Evolutionary conservation across 1,284 basidiomycete species (phyloP).

Genomic region (Apiotrichum laibachii): DNA sequence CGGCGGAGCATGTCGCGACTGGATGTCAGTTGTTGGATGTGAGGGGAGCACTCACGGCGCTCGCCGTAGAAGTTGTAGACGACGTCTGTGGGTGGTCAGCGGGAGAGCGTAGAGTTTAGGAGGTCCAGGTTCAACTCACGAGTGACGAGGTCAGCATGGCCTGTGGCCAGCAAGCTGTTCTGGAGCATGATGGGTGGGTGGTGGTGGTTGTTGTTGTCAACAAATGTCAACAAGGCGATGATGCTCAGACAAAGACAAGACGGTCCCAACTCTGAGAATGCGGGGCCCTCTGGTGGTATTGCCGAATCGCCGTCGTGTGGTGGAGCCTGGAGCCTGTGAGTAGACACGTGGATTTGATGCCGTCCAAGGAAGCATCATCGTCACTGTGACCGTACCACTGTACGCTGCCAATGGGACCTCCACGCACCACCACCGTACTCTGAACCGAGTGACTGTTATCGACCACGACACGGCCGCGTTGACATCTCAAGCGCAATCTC

Average conservation of each 20-base stretch:
- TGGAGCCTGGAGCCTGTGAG: background rate
- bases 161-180: constrained; percentile 46
- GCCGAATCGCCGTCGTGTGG: constrained; percentile 6
- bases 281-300: constrained; percentile 11
- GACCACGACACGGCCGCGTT: background rate
- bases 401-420: background rate
- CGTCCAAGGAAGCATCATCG: too few species aligned
- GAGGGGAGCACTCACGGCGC: constrained; percentile 51
- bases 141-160: constrained; percentile 51
- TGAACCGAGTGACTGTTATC: too few species aligned
- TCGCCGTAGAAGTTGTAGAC: constrained; percentile 87
- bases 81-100: constrained; percentile 60
- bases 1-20: constrained; percentile 50
- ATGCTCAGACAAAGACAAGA: background rate
- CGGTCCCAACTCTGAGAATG: constrained; percentile 1
- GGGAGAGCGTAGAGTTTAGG: background rate
- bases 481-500: too few species aligned
- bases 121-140: too few species aligned
- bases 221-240: background rate
- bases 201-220: background rate
- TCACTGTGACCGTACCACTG: too few species aligned
- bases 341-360: too few species aligned
- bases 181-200: constrained; percentile 42
- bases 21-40: constrained; percentile 56
- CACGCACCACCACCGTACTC: background rate